A percentile compares a stretch with the other conserved stretches of the same genome.
Evolutionary conservation across 441 rosid genomes (phyloP).

Genomic region (Populus hybrid): DNA sequence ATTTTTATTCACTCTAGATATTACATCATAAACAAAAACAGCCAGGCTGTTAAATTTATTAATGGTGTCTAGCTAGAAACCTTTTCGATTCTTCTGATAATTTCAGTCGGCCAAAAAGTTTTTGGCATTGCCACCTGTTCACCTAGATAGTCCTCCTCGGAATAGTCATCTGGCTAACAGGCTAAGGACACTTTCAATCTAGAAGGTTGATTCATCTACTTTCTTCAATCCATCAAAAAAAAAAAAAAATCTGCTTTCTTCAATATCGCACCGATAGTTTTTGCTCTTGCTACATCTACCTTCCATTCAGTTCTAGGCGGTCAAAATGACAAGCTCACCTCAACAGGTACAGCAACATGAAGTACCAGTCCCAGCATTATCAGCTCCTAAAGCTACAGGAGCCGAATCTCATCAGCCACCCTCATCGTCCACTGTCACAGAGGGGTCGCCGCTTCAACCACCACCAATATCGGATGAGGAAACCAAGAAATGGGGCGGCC

Average conservation of each 20-base stretch:
- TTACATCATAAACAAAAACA: too few relatives aligned
- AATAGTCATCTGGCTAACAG: too few relatives aligned
- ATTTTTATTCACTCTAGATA: background rate
- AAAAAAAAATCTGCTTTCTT: too few relatives aligned
- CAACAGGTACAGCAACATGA: background rate
- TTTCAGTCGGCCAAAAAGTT: too few relatives aligned
- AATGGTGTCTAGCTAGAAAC: too few relatives aligned
- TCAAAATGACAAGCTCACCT: background rate
- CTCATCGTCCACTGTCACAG: background rate
- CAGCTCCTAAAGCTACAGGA: background rate
- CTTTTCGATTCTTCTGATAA: background rate
- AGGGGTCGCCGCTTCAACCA: background rate
- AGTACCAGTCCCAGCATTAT: background rate
- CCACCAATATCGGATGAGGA: slow-evolving; percentile 40
- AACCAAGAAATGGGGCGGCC: slow-evolving; percentile 34
- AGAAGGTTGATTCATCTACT: too few relatives aligned
- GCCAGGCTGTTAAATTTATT: too few relatives aligned
- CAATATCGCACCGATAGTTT: background rate
- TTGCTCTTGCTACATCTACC: background rate
- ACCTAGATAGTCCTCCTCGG: too few relatives aligned
- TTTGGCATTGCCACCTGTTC: too few relatives aligned
- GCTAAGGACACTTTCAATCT: too few relatives aligned
- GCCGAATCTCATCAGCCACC: background rate
- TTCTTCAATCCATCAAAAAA: background rate
- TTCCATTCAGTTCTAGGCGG: background rate